Percentiles rank a stretch among this genome's conserved stretches.
phyloP scores from a whole-genome alignment of 768 basidiomycete genomes.

The Kwoniella bestiolae region DNA sequence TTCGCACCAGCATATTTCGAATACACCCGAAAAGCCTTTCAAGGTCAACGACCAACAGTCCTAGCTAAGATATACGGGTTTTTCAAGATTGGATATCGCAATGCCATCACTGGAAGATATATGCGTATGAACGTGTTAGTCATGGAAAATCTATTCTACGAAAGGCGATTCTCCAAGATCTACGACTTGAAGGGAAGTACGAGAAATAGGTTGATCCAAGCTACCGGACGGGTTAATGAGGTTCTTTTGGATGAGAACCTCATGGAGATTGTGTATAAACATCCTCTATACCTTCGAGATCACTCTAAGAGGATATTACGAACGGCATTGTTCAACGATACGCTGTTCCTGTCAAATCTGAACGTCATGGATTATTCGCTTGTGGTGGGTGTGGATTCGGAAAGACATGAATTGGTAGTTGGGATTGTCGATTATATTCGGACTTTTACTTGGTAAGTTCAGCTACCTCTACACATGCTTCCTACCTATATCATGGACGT shows the following conservation, averaged over 20 bases:
- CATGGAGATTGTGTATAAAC: slow-evolving; percentile 81
- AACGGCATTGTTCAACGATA: slow-evolving; percentile 90
- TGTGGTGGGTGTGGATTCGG: slow-evolving; percentile 90
- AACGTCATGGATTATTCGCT: slow-evolving; percentile 94
- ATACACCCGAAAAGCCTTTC: slow-evolving; percentile 94
- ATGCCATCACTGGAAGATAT: slow-evolving; percentile 76
- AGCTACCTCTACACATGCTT: neutral
- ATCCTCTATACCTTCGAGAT: slow-evolving; percentile 93
- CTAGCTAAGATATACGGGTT: slow-evolving; percentile 97
- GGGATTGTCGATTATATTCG: slow-evolving; percentile 83
- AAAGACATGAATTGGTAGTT: slow-evolving; percentile 85
- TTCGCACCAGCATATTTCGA: slow-evolving; percentile 98
- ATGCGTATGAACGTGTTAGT: slow-evolving; percentile 94
- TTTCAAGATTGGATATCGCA: slow-evolving; percentile 89
- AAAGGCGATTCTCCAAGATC: slow-evolving; percentile 86
- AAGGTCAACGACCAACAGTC: slow-evolving; percentile 88
- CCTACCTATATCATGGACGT: neutral
- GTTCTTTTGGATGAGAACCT: slow-evolving; percentile 96
- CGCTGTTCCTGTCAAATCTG: slow-evolving; percentile 88
- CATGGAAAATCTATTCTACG: slow-evolving; percentile 92
- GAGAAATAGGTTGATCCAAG: slow-evolving; percentile 87
- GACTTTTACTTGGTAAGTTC: slow-evolving; percentile 58
- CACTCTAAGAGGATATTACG: slow-evolving; percentile 91
- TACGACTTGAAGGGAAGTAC: slow-evolving; percentile 98
- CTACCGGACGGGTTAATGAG: slow-evolving; percentile 87